Evolutionary conservation across 2,329 filamentous ascomycete genomes (phyloP).

Genomic region (Ophiostoma piceae): DNA sequence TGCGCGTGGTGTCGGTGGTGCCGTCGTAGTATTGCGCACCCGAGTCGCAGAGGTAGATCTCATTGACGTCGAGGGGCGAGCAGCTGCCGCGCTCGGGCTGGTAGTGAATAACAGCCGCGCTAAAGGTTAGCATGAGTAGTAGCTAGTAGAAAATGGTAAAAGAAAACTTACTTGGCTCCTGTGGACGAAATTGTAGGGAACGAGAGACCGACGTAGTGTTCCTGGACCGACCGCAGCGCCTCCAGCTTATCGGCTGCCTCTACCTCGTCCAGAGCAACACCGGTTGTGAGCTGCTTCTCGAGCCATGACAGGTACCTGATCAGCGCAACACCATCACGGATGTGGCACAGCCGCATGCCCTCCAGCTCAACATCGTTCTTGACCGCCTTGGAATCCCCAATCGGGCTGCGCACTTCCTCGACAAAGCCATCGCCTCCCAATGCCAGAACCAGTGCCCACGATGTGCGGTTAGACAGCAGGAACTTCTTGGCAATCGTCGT

Average conservation of each 20-base stretch:
- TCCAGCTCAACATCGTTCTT: conserved; percentile 87
- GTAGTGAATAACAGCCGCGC: conserved; percentile 95
- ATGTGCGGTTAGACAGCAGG: conserved; percentile 79
- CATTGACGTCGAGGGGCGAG: conserved; percentile 73
- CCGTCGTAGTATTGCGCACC: conserved; percentile 95
- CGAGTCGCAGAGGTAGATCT: conserved; percentile 92
- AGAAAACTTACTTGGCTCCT: conserved; percentile 59
- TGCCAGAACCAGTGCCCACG: conserved; percentile 84
- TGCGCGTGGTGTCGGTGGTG: conserved; percentile 92
- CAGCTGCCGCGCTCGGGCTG: conserved; percentile 79
- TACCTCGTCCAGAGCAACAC: conserved; percentile 75
- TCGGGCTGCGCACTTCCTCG: conserved; percentile 79
- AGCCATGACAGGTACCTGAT: conserved; percentile 96
- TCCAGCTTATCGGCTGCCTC: conserved; percentile 89
- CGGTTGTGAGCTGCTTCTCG: conserved; percentile 78
- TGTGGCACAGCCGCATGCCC: conserved; percentile 90
- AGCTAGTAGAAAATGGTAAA: not conserved
- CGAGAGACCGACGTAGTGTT: conserved; percentile 81
- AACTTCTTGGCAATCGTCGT: conserved; percentile 55
- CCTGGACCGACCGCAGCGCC: conserved; percentile 59
- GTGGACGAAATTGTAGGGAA: conserved; percentile 97
- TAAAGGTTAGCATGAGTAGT: conserved; percentile 35
- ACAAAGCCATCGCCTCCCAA: conserved; percentile 81
- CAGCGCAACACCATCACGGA: conserved; percentile 85
- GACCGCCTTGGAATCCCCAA: conserved; percentile 86